A percentile compares a stretch with the other conserved stretches of the same genome.
These are phyloP conservation scores for Hypomyces perniciosus DNA, from an alignment of 2,329 filamentous ascomycete genomes.

Conservation along the genomic window DNA sequence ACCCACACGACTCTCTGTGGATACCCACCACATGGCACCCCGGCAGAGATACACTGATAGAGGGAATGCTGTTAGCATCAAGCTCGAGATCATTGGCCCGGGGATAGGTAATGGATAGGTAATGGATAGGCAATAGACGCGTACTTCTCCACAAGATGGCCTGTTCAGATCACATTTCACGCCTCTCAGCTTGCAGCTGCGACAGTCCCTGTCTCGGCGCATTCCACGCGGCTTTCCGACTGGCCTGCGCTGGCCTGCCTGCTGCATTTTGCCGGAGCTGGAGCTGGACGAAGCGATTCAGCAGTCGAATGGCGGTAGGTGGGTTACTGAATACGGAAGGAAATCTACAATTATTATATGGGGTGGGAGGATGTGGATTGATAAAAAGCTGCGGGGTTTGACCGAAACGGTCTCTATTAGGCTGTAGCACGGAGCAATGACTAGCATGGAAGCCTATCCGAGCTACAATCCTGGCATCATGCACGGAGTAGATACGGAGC, in stretches of 20 bases:
- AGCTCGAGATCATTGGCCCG: not conserved
- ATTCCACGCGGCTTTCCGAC: conserved; percentile 24
- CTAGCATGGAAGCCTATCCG: too few relatives aligned
- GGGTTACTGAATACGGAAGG: too few relatives aligned
- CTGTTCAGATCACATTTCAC: conserved; percentile 26
- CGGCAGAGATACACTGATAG: conserved; percentile 22
- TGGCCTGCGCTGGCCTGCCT: conserved; percentile 6
- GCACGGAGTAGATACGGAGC: too few relatives aligned
- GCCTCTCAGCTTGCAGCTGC: conserved; percentile 19
- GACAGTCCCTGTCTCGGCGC: conserved; percentile 25
- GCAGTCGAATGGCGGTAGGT: too few relatives aligned
- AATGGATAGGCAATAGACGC: not conserved
- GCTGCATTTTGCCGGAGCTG: conserved; percentile 5
- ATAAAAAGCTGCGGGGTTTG: too few relatives aligned
- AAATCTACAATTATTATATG: too few relatives aligned
- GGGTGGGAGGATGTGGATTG: too few relatives aligned
- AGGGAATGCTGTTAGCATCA: not conserved
- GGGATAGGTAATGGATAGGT: not conserved
- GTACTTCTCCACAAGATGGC: conserved; percentile 18
- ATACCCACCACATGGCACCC: conserved; percentile 25
- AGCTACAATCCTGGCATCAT: too few relatives aligned
- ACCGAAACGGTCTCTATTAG: too few relatives aligned
- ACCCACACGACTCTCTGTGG: conserved; percentile 28
- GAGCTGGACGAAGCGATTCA: conserved; percentile 8
- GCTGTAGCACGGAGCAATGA: too few relatives aligned